phyloP scores from a whole-genome alignment of 2,329 filamentous ascomycete genomes.

The Fulvia fulva region DNA sequence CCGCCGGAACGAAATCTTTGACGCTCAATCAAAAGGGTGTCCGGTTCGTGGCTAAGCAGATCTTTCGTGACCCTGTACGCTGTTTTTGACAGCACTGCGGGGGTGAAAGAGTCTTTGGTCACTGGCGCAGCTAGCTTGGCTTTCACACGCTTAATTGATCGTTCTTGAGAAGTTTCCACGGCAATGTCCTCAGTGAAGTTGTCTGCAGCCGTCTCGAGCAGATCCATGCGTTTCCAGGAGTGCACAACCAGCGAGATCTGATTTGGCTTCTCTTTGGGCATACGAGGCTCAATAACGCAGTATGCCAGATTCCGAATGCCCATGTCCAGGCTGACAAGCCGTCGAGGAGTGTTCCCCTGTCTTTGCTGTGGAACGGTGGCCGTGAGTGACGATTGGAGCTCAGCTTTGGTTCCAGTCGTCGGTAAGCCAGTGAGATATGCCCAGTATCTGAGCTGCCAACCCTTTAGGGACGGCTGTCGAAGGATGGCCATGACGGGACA shows the following conservation, averaged over 20 bases:
- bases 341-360: conserved; percentile 26
- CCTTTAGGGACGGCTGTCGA: conserved; percentile 41
- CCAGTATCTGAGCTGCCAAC: conserved; percentile 54
- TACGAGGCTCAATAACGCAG: conserved; percentile 47
- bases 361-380: background rate
- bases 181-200: background rate
- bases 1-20: conserved; percentile 64
- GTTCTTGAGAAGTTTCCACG: conserved; percentile 3
- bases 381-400: conserved; percentile 39
- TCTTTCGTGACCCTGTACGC: conserved; percentile 54
- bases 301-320: conserved; percentile 78
- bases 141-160: background rate
- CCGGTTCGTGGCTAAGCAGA: conserved; percentile 55
- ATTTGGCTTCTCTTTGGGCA: conserved; percentile 7
- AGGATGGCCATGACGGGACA: conserved; percentile 2
- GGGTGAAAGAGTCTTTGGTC: conserved; percentile 35
- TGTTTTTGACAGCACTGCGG: conserved; percentile 49
- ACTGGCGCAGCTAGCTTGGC: background rate
- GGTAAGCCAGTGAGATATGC: conserved; percentile 59
- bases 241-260: conserved; percentile 26
- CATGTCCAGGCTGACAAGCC: conserved; percentile 77
- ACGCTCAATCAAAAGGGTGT: conserved; percentile 66
- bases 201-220: conserved; percentile 16
- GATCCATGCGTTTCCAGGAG: conserved; percentile 37
- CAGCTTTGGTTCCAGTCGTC: conserved; percentile 56